phyloP scores from a whole-genome alignment of 1,284 basidiomycete genomes.

The Phenoliferia sp. region DNA sequence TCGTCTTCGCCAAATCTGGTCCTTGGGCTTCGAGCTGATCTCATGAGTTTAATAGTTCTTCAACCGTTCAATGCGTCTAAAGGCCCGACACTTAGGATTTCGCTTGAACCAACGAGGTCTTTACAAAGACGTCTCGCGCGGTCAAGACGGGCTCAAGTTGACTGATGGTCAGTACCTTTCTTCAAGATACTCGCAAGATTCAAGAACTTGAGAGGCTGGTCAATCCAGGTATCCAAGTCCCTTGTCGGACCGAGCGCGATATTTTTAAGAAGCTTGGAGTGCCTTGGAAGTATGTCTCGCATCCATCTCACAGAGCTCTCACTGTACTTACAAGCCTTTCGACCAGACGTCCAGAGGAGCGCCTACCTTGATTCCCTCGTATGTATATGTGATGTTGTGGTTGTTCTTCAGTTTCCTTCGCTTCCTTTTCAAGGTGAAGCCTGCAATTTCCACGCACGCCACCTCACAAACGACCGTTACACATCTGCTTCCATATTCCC shows the following conservation, averaged over 20 bases:
- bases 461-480: too few species aligned
- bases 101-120: conserved; percentile 81
- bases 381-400: too few species aligned
- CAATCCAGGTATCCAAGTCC: conserved; percentile 39
- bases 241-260: conserved; percentile 65
- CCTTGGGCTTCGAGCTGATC: neutral
- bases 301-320: too few species aligned
- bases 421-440: too few species aligned
- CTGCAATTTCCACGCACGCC: too few species aligned
- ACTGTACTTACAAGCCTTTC: too few species aligned
- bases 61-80: conserved; percentile 78
- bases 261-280: conserved; percentile 66
- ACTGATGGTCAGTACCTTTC: conserved; percentile 50
- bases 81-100: conserved; percentile 74
- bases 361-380: too few species aligned
- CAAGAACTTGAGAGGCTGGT: too few species aligned
- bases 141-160: conserved; percentile 47
- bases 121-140: conserved; percentile 51
- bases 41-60: conserved; percentile 55
- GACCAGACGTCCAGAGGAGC: too few species aligned
- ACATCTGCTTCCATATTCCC: neutral
- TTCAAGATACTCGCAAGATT: neutral
- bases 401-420: too few species aligned
- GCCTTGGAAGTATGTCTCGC: neutral
- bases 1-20: neutral